Evolutionary conservation across 495 filamentous ascomycete species (phyloP), one percentile per base, ranked within the genome.

Genomic region (Evansstolkia leycettana): DNA sequence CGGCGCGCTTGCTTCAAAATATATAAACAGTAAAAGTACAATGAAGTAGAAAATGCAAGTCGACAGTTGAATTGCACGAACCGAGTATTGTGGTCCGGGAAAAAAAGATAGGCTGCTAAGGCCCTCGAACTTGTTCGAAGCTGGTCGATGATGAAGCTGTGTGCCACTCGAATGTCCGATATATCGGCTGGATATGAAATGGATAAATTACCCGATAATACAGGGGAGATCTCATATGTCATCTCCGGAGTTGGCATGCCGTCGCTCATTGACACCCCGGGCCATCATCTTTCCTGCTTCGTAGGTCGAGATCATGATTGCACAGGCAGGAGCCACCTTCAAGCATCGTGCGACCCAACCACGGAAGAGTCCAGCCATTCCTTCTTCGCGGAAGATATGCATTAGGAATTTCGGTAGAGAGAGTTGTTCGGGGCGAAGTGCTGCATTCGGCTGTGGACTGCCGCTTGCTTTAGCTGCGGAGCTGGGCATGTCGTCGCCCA

Each of bases 221-320:
- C n/a, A n/a, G n/a, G n/a, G n/a, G n/a, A n/a, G n/a, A n/a, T 4
- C 20, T 23, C 20, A 23, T 9, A 9, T 9, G 12, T 12, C 28
- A n/a, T 5, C 28, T 29, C 14, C 28, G 5, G 28, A n/a, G 28
- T 12, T 54, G 6, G 49, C 38, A n/a, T 52, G 50, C 10, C 54
- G 55, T 30, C 72, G 65, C 50, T 89, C 80, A 47, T 98, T 95
- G 36, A 84, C 76, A 14, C 73, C 72, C 38, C 73, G 62, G 5
- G 90, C 89, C 55, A 80, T 80, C 53, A 79, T 80, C 72, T 98
- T 98, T 8, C 92, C 87, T 15, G 96, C 70, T 58, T 98, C 90
- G 47, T 96, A 98, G 37, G 76, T 92, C 38, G 84, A 93, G 42
- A 98, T 98, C 90, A 98, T 98, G 48, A 98, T 95, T n/a, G 92